Evolutionary conservation across 2,329 filamentous ascomycete species (phyloP), one percentile per base, ranked within the genome.

Genomic region (Aspergillus quadrilineatus): DNA sequence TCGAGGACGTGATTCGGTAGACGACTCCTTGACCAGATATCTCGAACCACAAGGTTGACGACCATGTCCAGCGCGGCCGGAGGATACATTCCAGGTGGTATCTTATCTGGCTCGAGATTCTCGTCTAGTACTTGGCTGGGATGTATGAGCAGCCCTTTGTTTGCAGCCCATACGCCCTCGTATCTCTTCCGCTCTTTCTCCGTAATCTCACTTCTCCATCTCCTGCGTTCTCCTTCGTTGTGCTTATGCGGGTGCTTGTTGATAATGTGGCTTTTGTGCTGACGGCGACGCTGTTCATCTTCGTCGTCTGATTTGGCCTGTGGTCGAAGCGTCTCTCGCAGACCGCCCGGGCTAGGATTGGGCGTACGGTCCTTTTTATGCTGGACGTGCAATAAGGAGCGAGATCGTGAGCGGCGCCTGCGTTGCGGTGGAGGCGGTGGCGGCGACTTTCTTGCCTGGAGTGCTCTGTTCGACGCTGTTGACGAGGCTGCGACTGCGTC

Each of bases 131-230:
- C 41, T 15, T 53, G 52, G 6, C 39, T 45, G 10, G 60, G 54
- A 32, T 64, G 67, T 29, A 77, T 66, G 39, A 73, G 65, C 15
- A 77, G 53, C 9, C 78, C 77, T 65, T 73, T 74, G 58, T 80
- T 80, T 4, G 78, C 77, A 30, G 77, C 78, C 77, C 78, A 80
- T 4, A 80, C 76, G 4, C 77, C 78, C 63, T 80, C 78, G 57
- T 80, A 80, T 50, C 77, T 69, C 60, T 78, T 80, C 36, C 77
- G 70, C 54, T 79, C 76, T 29, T 70, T 67, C 58, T 78, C 76
- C 1, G 73, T 77, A 10, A 80, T 64, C 56, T 75, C 72, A 46
- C 73, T 72, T 42, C 73, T 68, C 75, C 77, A 79, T 54, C 73
- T 65, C 58, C 74, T 78, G 7, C 77, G 76, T 64, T 79, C 74